A percentile compares a stretch with the other conserved stretches of the same genome.
These are phyloP conservation scores for Leccinum fallax DNA, from an alignment of 1,284 basidiomycete species.

Conservation along the genomic window DNA sequence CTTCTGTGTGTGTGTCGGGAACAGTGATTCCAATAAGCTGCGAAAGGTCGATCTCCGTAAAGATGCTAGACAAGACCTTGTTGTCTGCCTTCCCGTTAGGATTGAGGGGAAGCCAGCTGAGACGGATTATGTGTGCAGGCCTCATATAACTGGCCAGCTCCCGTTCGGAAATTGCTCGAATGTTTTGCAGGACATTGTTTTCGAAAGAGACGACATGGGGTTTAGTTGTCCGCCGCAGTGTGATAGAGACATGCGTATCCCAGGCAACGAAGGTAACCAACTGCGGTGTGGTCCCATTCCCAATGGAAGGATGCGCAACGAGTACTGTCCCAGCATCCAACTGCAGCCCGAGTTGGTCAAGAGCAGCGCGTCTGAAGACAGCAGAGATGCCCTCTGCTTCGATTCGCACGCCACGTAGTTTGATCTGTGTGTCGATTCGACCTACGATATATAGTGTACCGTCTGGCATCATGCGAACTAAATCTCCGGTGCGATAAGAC, in stretches of 20 bases:
- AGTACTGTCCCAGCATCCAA: slow-evolving; percentile 49
- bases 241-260: slow-evolving; percentile 38
- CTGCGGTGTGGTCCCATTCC: slow-evolving; percentile 40
- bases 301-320: slow-evolving; percentile 49
- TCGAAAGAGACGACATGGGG: slow-evolving; percentile 38
- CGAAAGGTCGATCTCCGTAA: slow-evolving; percentile 38
- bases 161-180: slow-evolving; percentile 41
- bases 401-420: slow-evolving; percentile 55
- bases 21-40: slow-evolving; percentile 19
- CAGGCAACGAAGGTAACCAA: slow-evolving; percentile 51
- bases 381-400: slow-evolving; percentile 56
- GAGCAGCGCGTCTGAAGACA: slow-evolving; percentile 43
- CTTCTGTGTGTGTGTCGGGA: neutral
- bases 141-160: slow-evolving; percentile 56
- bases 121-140: slow-evolving; percentile 50
- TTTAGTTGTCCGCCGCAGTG: slow-evolving; percentile 39
- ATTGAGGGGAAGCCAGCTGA: slow-evolving; percentile 50
- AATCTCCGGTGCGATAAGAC: slow-evolving; percentile 55
- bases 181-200: slow-evolving; percentile 35
- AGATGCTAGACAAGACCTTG: slow-evolving; percentile 44
- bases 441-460: slow-evolving; percentile 55
- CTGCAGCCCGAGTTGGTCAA: slow-evolving; percentile 27
- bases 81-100: slow-evolving; percentile 51
- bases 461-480: slow-evolving; percentile 57
- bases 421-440: slow-evolving; percentile 59